These are phyloP conservation scores for Leccinum sublutescens DNA, from an alignment of 768 basidiomycete species.

Conservation along the genomic window DNA sequence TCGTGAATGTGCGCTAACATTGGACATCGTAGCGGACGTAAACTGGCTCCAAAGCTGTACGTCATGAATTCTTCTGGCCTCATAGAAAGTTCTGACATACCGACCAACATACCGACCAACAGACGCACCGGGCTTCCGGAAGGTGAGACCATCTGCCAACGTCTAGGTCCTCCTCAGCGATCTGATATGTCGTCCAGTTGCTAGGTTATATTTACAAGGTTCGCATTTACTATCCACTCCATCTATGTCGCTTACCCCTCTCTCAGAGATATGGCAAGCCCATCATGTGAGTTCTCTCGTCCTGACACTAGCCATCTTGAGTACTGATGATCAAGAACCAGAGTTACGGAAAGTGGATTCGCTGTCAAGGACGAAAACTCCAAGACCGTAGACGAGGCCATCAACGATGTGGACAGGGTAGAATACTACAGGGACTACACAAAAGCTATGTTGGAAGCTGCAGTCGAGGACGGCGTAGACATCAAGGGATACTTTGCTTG, in stretches of 20 bases:
- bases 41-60: conserved; percentile 70
- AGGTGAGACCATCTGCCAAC: conserved; percentile 34
- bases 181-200: conserved; percentile 34
- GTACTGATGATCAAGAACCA: conserved; percentile 22
- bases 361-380: conserved; percentile 64
- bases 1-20: background rate
- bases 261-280: conserved; percentile 48
- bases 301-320: background rate
- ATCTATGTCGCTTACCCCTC: background rate
- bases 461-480: conserved; percentile 66
- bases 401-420: conserved; percentile 61
- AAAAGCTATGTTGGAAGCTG: conserved; percentile 52
- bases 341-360: conserved; percentile 76
- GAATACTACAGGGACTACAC: conserved; percentile 68
- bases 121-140: conserved; percentile 70
- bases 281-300: conserved; percentile 47
- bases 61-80: conserved; percentile 18
- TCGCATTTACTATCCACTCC: conserved; percentile 9
- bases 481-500: conserved; percentile 68
- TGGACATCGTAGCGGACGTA: conserved; percentile 49
- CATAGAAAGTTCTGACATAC: background rate
- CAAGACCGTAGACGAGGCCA: conserved; percentile 52
- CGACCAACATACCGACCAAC: background rate
- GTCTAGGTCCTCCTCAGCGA: background rate
- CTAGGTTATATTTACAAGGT: conserved; percentile 75